Conservation (phyloP, 257 asterid species). For the Gentiana dahurica region DNA sequence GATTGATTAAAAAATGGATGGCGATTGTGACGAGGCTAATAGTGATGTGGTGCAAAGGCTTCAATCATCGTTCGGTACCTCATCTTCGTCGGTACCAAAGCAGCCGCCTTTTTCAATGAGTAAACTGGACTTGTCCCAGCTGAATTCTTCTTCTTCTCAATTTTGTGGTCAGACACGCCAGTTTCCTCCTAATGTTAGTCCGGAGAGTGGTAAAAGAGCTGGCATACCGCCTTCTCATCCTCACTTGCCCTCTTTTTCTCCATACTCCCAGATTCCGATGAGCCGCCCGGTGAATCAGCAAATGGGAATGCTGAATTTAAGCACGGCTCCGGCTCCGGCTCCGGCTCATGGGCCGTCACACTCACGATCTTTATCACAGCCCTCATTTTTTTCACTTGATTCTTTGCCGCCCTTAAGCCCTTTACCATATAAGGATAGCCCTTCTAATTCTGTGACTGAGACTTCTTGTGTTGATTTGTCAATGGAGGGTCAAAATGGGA, state of each 20-base stretch:
- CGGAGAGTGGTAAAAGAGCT: slow-evolving; percentile 46
- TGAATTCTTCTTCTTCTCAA: slow-evolving; percentile 37
- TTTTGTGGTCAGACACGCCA: slow-evolving; percentile 60
- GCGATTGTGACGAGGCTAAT: slow-evolving; percentile 48
- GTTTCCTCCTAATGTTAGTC: slow-evolving; percentile 36
- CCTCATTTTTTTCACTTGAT: slow-evolving; percentile 60
- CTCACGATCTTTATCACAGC: slow-evolving; percentile 71
- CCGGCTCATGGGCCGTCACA: slow-evolving; percentile 46
- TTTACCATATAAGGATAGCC: slow-evolving; percentile 48
- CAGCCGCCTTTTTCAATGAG: slow-evolving; percentile 35
- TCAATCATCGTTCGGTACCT: slow-evolving; percentile 66
- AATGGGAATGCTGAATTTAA: slow-evolving; percentile 44
- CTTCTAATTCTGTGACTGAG: slow-evolving; percentile 29
- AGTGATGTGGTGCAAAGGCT: slow-evolving; percentile 49
- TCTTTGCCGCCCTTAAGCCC: slow-evolving; percentile 93
- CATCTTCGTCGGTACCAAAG: slow-evolving; percentile 51
- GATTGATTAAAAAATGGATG: slow-evolving; percentile 40
- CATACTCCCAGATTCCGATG: slow-evolving; percentile 71
- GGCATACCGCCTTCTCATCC: slow-evolving; percentile 97
- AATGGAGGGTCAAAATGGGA: slow-evolving; percentile 57
- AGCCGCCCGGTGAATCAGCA: slow-evolving; percentile 47
- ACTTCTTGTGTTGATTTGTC: slow-evolving; percentile 36
- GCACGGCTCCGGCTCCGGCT: slow-evolving; percentile 2
- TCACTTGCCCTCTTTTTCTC: slow-evolving; percentile 80
- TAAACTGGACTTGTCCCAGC: slow-evolving; percentile 60